Evolutionary conservation across 169 alveolate genomes (phyloP).

Genomic region (Eimeria falciformis): DNA sequence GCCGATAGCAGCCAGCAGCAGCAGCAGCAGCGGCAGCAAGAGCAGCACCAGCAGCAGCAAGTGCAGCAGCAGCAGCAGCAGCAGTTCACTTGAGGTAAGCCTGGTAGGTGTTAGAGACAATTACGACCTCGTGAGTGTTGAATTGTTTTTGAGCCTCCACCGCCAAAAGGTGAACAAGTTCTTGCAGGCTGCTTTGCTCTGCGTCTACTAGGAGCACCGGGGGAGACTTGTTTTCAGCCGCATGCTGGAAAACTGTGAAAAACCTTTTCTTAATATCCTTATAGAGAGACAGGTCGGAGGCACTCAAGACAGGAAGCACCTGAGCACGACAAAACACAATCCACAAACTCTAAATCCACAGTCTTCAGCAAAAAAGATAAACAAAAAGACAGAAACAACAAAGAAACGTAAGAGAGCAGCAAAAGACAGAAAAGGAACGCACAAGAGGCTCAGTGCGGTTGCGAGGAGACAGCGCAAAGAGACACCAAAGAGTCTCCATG

Average conservation of each 20-base stretch:
- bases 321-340: neutral
- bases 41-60: neutral
- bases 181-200: constrained; percentile 83
- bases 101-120: constrained; percentile 83
- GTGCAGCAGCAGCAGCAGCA: neutral
- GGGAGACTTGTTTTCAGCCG: neutral
- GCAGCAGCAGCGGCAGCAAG: neutral
- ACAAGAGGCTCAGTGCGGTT: too few relatives aligned
- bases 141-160: constrained; percentile 64
- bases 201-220: constrained; percentile 82
- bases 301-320: constrained; percentile 4
- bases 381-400: too few relatives aligned
- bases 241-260: neutral
- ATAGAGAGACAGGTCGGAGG: neutral
- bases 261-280: constrained; percentile 3
- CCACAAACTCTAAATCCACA: too few relatives aligned
- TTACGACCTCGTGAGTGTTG: constrained; percentile 67
- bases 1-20: neutral
- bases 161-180: constrained; percentile 79
- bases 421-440: too few relatives aligned
- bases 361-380: too few relatives aligned
- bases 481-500: neutral
- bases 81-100: constrained; percentile 77
- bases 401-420: too few relatives aligned
- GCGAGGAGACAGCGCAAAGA: too few relatives aligned